phyloP scores from a whole-genome alignment of 805 yeast species.

The Monosporozyma solicola region DNA sequence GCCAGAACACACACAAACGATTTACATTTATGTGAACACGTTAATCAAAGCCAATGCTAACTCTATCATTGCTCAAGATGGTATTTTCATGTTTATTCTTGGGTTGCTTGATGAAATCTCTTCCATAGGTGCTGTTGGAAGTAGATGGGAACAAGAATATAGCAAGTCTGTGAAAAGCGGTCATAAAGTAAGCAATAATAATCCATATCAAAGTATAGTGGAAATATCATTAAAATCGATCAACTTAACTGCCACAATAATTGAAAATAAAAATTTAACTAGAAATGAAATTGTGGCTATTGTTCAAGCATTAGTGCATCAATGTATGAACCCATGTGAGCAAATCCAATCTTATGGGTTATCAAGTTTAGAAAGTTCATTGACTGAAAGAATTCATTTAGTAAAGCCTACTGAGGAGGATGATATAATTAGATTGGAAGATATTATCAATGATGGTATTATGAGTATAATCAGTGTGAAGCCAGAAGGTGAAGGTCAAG shows the following conservation, averaged over 20 bases:
- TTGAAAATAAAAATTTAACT: constrained; percentile 28
- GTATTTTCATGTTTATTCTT: constrained; percentile 55
- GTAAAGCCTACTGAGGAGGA: constrained; percentile 22
- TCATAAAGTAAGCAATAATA: constrained; percentile 35
- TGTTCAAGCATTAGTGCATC: constrained; percentile 78
- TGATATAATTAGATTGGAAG: constrained; percentile 37
- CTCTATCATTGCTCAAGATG: constrained; percentile 26
- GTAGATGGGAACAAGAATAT: constrained; percentile 62
- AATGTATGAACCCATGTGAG: constrained; percentile 80
- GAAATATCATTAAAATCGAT: constrained; percentile 54
- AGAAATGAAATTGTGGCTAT: constrained; percentile 42
- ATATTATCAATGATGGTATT: constrained; percentile 62
- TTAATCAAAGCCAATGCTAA: constrained; percentile 26
- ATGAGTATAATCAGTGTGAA: constrained; percentile 41
- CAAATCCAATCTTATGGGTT: constrained; percentile 64
- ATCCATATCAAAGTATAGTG: constrained; percentile 47
- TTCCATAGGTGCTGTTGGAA: constrained; percentile 71
- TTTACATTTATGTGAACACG: constrained; percentile 42
- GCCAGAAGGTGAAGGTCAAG: constrained; percentile 20
- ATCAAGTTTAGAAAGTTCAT: constrained; percentile 42
- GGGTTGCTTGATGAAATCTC: constrained; percentile 74
- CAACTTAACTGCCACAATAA: constrained; percentile 46
- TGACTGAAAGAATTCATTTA: constrained; percentile 29
- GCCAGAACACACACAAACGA: constrained; percentile 33
- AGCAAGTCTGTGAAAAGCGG: constrained; percentile 38